Evolutionary conservation across 1,284 basidiomycete genomes (phyloP).

Genomic region (Xerocomus minutiporus): DNA sequence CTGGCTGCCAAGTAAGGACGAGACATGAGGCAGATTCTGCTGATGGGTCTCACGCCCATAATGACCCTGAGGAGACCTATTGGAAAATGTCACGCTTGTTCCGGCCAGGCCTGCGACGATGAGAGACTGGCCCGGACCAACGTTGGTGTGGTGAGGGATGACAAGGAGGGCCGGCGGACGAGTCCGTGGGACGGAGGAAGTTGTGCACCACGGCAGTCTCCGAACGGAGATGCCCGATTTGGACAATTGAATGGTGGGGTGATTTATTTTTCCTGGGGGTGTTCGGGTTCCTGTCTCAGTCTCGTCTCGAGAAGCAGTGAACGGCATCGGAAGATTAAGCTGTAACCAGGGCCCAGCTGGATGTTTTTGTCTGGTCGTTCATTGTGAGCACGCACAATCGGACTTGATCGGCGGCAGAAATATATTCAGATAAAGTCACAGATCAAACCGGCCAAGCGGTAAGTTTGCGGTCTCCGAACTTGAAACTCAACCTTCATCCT

Average conservation of each 20-base stretch:
- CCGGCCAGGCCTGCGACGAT: not conserved
- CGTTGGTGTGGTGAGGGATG: no score
- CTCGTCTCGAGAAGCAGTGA: slow-evolving; percentile 9
- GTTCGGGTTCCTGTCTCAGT: slow-evolving; percentile 5
- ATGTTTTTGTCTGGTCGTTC: slow-evolving; percentile 10
- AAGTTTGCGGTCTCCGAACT: slow-evolving; percentile 33
- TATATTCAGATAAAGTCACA: slow-evolving; percentile 33
- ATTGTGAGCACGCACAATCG: slow-evolving; percentile 29
- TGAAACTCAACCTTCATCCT: slow-evolving; percentile 31
- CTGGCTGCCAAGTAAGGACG: slow-evolving; percentile 15
- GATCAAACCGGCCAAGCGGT: slow-evolving; percentile 25
- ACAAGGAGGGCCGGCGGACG: slow-evolving; percentile 10
- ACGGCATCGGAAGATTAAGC: slow-evolving; percentile 8
- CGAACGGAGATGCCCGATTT: slow-evolving; percentile 28
- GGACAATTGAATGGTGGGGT: slow-evolving; percentile 14
- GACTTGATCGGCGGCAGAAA: slow-evolving; percentile 35
- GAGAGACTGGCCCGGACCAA: not conserved
- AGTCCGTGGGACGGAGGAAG: slow-evolving; percentile 19
- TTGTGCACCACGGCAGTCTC: slow-evolving; percentile 18
- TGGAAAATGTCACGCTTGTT: not conserved
- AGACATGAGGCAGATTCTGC: slow-evolving; percentile 31
- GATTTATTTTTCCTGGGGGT: slow-evolving; percentile 9
- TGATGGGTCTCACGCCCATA: slow-evolving; percentile 25
- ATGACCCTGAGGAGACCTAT: slow-evolving; percentile 23
- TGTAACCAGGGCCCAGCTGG: slow-evolving; percentile 24